A percentile compares a stretch with the other conserved stretches of the same genome.
Conservation (phyloP, 768 basidiomycete genomes). For the Xerocomus brunneocitrinus region DNA sequence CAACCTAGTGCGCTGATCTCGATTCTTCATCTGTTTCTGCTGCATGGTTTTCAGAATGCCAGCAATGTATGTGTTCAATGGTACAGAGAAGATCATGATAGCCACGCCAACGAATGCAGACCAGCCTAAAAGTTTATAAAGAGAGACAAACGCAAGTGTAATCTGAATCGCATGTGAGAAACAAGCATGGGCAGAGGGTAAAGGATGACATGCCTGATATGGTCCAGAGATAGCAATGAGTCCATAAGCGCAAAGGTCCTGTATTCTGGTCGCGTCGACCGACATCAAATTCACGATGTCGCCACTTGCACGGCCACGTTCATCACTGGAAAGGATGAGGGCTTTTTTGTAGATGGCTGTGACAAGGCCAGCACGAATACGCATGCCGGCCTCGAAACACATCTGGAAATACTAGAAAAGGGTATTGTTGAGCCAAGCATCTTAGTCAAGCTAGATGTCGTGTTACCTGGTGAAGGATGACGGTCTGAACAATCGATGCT, state of each 20-base stretch:
- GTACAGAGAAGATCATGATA: conserved; percentile 70
- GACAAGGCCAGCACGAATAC: conserved; percentile 87
- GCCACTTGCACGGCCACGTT: conserved; percentile 74
- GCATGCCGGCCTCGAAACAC: conserved; percentile 83
- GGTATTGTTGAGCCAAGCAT: not conserved
- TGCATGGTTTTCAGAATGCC: conserved; percentile 70
- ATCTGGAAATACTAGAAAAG: conserved; percentile 73
- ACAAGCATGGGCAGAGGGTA: too few species aligned
- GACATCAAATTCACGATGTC: conserved; percentile 96
- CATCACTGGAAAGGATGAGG: conserved; percentile 80
- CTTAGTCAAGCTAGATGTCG: not conserved
- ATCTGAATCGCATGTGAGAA: conserved; percentile 44
- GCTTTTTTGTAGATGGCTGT: conserved; percentile 84
- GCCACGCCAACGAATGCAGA: too few species aligned
- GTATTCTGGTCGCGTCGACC: conserved; percentile 74
- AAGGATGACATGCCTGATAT: conserved; percentile 53
- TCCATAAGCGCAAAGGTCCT: conserved; percentile 79
- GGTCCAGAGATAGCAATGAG: conserved; percentile 84
- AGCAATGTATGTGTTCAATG: conserved; percentile 71
- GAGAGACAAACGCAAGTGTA: conserved; percentile 79
- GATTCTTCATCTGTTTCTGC: conserved; percentile 88
- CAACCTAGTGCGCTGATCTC: conserved; percentile 75
- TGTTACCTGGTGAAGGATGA: conserved; percentile 71
- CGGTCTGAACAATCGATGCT: conserved; percentile 69
- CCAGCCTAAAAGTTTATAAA: conserved; percentile 91